Percentiles rank a stretch among this genome's conserved stretches.
Evolutionary conservation across 306 rosid species (phyloP).

Genomic region (Gastrolobium bilobum): DNA sequence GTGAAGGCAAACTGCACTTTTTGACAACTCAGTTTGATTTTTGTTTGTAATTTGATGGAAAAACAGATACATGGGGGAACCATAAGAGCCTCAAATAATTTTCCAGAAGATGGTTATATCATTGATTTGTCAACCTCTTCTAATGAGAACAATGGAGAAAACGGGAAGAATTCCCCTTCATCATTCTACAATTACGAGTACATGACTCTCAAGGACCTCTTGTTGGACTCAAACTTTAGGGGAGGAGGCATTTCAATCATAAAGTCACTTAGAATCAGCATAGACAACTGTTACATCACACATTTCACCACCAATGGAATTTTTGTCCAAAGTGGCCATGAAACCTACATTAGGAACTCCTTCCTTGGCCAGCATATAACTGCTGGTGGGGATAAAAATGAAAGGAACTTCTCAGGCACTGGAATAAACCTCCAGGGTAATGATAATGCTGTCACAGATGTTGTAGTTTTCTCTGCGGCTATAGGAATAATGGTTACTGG

Average conservation of each 20-base stretch:
- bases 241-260: slow-evolving; percentile 87
- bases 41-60: slow-evolving; percentile 20
- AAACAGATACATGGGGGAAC: slow-evolving; percentile 94
- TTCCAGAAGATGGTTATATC: slow-evolving; percentile 68
- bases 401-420: slow-evolving; percentile 80
- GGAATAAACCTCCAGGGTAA: slow-evolving; percentile 77
- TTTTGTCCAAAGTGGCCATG: slow-evolving; percentile 79
- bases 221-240: slow-evolving; percentile 81
- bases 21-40: slow-evolving; percentile 30
- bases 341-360: slow-evolving; percentile 82
- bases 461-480: slow-evolving; percentile 82
- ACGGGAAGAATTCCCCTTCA: slow-evolving; percentile 52
- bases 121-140: slow-evolving; percentile 76
- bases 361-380: slow-evolving; percentile 95
- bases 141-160: slow-evolving; percentile 11
- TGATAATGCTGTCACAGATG: slow-evolving; percentile 88
- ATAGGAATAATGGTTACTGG: slow-evolving; percentile 74
- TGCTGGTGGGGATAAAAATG: slow-evolving; percentile 71
- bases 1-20: slow-evolving; percentile 22
- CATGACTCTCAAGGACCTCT: slow-evolving; percentile 74
- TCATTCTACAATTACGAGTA: slow-evolving; percentile 78
- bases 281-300: slow-evolving; percentile 87
- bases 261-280: slow-evolving; percentile 78
- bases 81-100: slow-evolving; percentile 70
- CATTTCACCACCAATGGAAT: slow-evolving; percentile 88